Base-by-base conservation (phyloP, 192 early-diverging fungal genomes). In the Jimgerdemannia flammicorona region DNA sequence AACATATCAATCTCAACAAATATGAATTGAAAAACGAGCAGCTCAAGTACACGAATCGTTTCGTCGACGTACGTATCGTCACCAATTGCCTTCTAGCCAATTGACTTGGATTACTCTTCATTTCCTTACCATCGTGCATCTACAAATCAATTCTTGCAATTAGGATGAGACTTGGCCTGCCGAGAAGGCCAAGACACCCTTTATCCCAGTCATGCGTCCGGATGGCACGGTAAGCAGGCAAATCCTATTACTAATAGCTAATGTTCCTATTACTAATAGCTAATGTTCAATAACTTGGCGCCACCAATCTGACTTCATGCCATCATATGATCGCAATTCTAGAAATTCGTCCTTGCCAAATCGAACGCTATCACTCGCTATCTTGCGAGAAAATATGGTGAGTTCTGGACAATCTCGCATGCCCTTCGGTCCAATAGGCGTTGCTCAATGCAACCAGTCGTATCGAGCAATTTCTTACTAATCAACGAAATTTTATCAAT, bases 351-450 rank as follows among this genome's bases (percentile, higher is more conserved):
- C 3, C 74, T 87, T 0, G 72, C 79, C 49, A 81, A 87, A 20
- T 75, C 79, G 4, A n/a, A 40, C 0, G 83, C 81, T 4, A 87
- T 87, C 39, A 79, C 77, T 49, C 76, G 84, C 10, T 84, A 84
- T 42, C 77, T 87, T 0, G 84, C 83, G 20, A 43, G 43, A 40
- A 79, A 80, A 59, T 59, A 59, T 59, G 49, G 49, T 59, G 49
- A 14, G 49, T 59, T 10, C 49, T 59, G 49, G 49, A 6, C 49
- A 11, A 11, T 54, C 6, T 54, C 11, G 49, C 49, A 11, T n/a
- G 29, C 29, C 29, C 29, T 29, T 29, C 1, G 29, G 29, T 29
- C 29, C 29, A 29, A 29, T 29, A 29, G 29, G 29, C 29, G 29
- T 29, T 29, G 29, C 29, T 29, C 29, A 29, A 29, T 29, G 29